Conservation (phyloP, 805 yeast genomes). For the Wickerhamiella azyma region DNA sequence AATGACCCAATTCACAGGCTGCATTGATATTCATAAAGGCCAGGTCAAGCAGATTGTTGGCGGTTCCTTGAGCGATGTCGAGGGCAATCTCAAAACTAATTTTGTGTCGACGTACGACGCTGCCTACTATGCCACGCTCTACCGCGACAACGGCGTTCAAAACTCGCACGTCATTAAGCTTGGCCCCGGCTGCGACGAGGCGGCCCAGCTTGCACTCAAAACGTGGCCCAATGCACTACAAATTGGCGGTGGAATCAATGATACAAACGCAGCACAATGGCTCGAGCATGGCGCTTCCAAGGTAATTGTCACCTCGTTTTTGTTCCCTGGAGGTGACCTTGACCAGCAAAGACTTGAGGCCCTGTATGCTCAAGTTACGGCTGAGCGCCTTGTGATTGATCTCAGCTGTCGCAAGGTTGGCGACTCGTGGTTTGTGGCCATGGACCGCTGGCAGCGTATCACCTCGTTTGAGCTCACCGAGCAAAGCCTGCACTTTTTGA, state of each 20-base stretch:
- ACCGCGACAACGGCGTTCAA: constrained; percentile 38
- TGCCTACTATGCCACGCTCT: constrained; percentile 58
- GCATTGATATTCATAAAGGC: constrained; percentile 91
- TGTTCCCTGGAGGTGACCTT: constrained; percentile 55
- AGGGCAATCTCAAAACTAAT: constrained; percentile 43
- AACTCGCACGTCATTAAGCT: constrained; percentile 93
- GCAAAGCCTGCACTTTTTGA: constrained; percentile 40
- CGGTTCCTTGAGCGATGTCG: constrained; percentile 51
- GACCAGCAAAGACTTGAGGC: constrained; percentile 37
- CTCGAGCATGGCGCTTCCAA: constrained; percentile 65
- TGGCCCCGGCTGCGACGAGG: constrained; percentile 70
- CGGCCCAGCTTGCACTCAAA: constrained; percentile 61
- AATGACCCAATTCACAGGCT: constrained; percentile 85
- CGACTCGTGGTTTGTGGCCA: constrained; percentile 79
- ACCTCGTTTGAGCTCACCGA: constrained; percentile 48
- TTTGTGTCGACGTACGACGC: constrained; percentile 68
- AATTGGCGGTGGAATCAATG: constrained; percentile 86
- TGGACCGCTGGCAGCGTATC: constrained; percentile 91
- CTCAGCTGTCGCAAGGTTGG: constrained; percentile 59
- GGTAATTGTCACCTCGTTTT: constrained; percentile 84
- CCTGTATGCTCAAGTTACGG: constrained; percentile 47
- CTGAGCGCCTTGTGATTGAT: constrained; percentile 62
- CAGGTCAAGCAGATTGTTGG: constrained; percentile 96
- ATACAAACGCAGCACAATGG: constrained; percentile 65
- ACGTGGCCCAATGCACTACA: constrained; percentile 68